Percentiles rank a stretch among this genome's conserved stretches.
phyloP scores from a whole-genome alignment of 805 yeast species.

The Schwanniomyces occidentalis region DNA sequence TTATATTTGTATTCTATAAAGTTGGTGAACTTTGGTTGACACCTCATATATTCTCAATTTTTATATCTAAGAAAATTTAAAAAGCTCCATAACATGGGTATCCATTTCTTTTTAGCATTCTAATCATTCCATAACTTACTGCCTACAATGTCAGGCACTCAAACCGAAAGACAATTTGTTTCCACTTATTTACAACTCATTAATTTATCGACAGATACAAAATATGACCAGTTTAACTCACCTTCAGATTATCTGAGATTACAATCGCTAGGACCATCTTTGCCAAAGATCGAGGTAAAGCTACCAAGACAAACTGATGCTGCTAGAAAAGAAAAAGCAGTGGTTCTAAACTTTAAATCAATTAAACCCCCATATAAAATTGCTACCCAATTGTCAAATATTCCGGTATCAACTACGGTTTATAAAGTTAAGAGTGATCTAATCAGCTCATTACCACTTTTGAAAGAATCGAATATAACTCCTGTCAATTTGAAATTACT shows the following conservation, averaged over 20 bases:
- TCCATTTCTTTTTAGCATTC: too few species aligned
- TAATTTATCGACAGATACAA: constrained; percentile 40
- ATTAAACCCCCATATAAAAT: constrained; percentile 71
- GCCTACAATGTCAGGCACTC: constrained; percentile 5
- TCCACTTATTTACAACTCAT: constrained; percentile 50
- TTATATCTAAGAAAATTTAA: too few species aligned
- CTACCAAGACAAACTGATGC: constrained; percentile 23
- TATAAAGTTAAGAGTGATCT: constrained; percentile 40
- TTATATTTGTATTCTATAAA: too few species aligned
- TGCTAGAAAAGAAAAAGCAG: constrained; percentile 8
- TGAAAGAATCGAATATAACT: constrained; percentile 26
- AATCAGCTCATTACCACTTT: constrained; percentile 26
- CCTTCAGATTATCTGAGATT: constrained; percentile 29
- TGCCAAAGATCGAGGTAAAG: constrained; percentile 44
- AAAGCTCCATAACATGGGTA: too few species aligned
- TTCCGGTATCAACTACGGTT: constrained; percentile 27
- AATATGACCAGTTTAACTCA: constrained; percentile 31
- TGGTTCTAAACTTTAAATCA: constrained; percentile 53
- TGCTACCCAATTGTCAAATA: constrained; percentile 25
- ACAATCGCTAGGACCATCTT: constrained; percentile 44
- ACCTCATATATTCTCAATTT: too few species aligned
- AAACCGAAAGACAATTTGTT: constrained; percentile 47
- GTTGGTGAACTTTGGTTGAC: too few species aligned
- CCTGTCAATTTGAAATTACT: constrained; percentile 50
- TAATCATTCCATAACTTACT: too few species aligned